phyloP scores from a whole-genome alignment of 2,329 filamentous ascomycete genomes.

The Diaporthe sp. region DNA sequence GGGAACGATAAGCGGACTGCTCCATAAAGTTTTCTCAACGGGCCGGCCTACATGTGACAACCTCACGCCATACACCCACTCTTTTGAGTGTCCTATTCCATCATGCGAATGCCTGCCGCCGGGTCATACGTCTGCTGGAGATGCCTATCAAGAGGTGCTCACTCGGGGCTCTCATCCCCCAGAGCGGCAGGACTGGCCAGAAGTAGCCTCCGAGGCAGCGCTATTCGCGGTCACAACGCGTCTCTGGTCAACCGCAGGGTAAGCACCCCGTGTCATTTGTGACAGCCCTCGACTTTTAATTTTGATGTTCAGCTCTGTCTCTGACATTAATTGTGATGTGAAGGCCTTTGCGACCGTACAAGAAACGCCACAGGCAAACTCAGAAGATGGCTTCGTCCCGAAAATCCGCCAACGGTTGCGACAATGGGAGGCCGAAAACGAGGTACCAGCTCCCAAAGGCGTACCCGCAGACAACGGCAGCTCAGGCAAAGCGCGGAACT shows the following conservation, averaged over 20 bases:
- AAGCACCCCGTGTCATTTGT: conserved; percentile 25
- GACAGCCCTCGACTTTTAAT: not conserved
- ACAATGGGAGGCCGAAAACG: conserved; percentile 57
- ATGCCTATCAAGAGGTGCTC: conserved; percentile 44
- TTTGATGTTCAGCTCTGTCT: not conserved
- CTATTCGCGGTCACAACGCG: not conserved
- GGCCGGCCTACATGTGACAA: not conserved
- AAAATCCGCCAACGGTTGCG: conserved; percentile 58
- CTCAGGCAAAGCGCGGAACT: conserved; percentile 50
- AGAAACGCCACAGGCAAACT: conserved; percentile 1
- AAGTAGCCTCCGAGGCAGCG: conserved; percentile 19
- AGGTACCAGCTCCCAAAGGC: conserved; percentile 41
- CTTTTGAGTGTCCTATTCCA: conserved; percentile 39
- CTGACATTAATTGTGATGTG: not conserved
- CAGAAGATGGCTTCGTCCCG: not conserved
- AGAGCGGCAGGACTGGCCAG: conserved; percentile 17
- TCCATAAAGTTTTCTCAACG: conserved; percentile 12
- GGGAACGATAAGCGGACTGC: conserved; percentile 11
- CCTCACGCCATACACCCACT: not conserved
- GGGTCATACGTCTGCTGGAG: conserved; percentile 51
- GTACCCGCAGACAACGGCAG: conserved; percentile 49
- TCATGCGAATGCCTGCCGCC: conserved; percentile 48
- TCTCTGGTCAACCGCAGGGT: conserved; percentile 20
- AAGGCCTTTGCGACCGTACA: conserved; percentile 35
- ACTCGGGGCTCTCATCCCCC: not conserved